A percentile compares a stretch with the other conserved stretches of the same genome.
These are phyloP conservation scores for Talaromyces amestolkiae DNA, from an alignment of 2,329 filamentous ascomycete genomes.

Conservation along the genomic window DNA sequence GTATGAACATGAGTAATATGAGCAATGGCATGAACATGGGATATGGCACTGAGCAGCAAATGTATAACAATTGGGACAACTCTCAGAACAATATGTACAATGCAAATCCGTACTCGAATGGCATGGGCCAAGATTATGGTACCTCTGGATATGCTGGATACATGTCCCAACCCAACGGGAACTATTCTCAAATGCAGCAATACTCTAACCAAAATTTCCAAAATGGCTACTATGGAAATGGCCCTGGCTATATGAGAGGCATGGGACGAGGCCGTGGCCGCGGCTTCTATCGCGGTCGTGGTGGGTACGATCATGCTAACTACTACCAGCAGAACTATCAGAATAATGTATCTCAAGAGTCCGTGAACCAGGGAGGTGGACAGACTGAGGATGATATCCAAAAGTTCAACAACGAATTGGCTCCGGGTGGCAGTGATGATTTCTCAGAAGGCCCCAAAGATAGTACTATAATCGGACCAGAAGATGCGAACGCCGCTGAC, in stretches of 20 bases:
- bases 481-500: conserved; percentile 3
- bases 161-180: conserved; percentile 73
- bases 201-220: conserved; percentile 63
- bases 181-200: conserved; percentile 63
- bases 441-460: conserved; percentile 27
- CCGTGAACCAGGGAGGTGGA: conserved; percentile 24
- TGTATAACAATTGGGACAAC: conserved; percentile 77
- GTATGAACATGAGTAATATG: conserved; percentile 85
- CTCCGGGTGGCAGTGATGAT: conserved; percentile 34
- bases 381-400: conserved; percentile 23
- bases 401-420: conserved; percentile 35
- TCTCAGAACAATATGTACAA: conserved; percentile 72
- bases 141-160: conserved; percentile 66
- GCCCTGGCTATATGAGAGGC: conserved; percentile 66
- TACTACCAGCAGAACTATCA: conserved; percentile 32
- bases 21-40: conserved; percentile 73
- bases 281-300: conserved; percentile 46
- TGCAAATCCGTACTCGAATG: conserved; percentile 70
- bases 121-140: conserved; percentile 80
- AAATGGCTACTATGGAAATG: conserved; percentile 76
- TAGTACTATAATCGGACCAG: conserved; percentile 15
- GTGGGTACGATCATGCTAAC: conserved; percentile 39
- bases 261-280: conserved; percentile 60
- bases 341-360: conserved; percentile 32
- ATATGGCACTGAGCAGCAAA: conserved; percentile 54